Base-by-base conservation (phyloP, 108 stramenopile species). In the Cyclotella cryptica region DNA sequence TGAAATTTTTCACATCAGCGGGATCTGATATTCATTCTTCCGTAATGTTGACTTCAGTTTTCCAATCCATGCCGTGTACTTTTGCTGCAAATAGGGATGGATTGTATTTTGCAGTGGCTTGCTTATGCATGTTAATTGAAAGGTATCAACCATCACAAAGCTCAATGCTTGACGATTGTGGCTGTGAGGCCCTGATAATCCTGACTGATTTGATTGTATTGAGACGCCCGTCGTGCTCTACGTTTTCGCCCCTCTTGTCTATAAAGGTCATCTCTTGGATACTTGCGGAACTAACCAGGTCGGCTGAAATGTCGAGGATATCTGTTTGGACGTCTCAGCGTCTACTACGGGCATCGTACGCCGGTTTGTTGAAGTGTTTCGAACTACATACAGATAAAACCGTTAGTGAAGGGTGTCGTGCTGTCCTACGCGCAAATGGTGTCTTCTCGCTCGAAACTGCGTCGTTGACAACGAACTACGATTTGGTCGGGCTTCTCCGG, bases 101-200 rank as follows among this genome's bases (percentile, higher is more conserved):
- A 1, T 18, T 80, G 0, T 73, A 80, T 45, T 73, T 80, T 29
- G 72, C 72, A 8, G 44, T 65, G 24, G 79, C 72, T 51, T 80
- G 79, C 43, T 57, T 80, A 35, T 73, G 79, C 26, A 51, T 46
- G 24, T 57, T 80, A 7, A 66, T 73, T 63, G 67, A 73, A 73
- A 73, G 52, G 51, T 49, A 24, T 22, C 61, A 78, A 26, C 69
- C 69, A 26, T 73, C 66, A 15, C 64, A 60, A 15, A 39, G 59
- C 41, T 80, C 72, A 63, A 63, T 35, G 11, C 66, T 65, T 10
- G 79, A 80, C 52, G 79, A 80, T 35, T 80, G 60, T 40, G 79
- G 71, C 28, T 49, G 30, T 7, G 63, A 59, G 52, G 72, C 79
- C 3, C 51, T 73, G 27, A 40, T 4, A 22, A 80, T 80, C 26